Evolutionary conservation across 257 asterid species (phyloP).

Genomic region (Fraxinus americana): DNA sequence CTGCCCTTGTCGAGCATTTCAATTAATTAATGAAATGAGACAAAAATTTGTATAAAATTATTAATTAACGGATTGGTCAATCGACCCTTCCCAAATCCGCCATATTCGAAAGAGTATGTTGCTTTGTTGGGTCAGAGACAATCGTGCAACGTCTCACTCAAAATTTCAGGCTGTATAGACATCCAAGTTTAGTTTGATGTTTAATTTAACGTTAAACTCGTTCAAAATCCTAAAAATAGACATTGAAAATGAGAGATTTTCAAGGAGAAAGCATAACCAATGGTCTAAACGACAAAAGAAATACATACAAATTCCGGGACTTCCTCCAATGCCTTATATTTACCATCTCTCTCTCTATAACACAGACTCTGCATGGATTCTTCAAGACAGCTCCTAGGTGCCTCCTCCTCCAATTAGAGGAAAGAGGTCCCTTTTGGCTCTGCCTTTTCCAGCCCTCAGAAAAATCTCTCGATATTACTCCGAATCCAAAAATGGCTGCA

Average conservation of each 20-base stretch:
- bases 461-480: background rate
- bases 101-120: background rate
- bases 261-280: slow-evolving; percentile 13
- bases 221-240: slow-evolving; percentile 26
- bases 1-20: no score
- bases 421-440: slow-evolving; percentile 24
- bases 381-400: slow-evolving; percentile 33
- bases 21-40: background rate
- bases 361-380: slow-evolving; percentile 29
- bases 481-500: slow-evolving; percentile 24
- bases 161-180: background rate
- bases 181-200: background rate
- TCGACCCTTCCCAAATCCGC: background rate
- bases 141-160: background rate
- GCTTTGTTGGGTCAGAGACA: background rate
- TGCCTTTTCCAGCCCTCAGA: background rate
- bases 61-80: background rate
- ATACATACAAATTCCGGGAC: slow-evolving; percentile 23
- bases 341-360: slow-evolving; percentile 18
- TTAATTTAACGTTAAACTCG: slow-evolving; percentile 4
- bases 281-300: background rate
- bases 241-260: slow-evolving; percentile 1
- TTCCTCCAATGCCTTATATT: slow-evolving; percentile 33
- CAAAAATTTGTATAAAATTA: background rate
- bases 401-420: slow-evolving; percentile 20